Percentiles rank a stretch among this genome's conserved stretches.
phyloP scores from a whole-genome alignment of 2,329 filamentous ascomycete genomes.

The Botrytis deweyae region DNA sequence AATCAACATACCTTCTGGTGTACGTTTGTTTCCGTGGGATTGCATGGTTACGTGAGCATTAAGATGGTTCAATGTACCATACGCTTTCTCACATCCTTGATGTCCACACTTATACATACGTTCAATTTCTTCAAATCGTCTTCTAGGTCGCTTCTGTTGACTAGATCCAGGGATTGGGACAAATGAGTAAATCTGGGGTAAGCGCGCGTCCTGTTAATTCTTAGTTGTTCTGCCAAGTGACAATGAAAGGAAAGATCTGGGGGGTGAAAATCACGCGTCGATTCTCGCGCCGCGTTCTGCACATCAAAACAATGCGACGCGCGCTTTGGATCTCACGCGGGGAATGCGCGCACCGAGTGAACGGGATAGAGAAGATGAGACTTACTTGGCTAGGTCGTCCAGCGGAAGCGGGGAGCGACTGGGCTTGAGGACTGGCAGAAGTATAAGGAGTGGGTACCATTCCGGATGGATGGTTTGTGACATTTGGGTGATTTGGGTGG shows the following conservation, averaged over 20 bases:
- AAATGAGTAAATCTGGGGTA: slow-evolving; percentile 91
- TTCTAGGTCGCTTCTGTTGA: slow-evolving; percentile 91
- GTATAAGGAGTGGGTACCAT: not conserved
- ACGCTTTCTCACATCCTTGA: slow-evolving; percentile 98
- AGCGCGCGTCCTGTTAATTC: slow-evolving; percentile 43
- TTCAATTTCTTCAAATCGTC: slow-evolving; percentile 97
- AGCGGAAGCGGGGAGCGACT: not conserved
- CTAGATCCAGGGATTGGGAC: slow-evolving; percentile 95
- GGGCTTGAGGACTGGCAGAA: not conserved
- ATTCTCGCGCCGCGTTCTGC: slow-evolving; percentile 24
- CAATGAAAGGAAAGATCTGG: slow-evolving; percentile 23
- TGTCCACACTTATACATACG: slow-evolving; percentile 99
- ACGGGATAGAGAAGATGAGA: not conserved
- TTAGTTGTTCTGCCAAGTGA: slow-evolving; percentile 6
- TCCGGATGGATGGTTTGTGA: not conserved
- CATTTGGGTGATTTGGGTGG: slow-evolving; percentile 43
- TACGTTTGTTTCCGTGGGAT: slow-evolving; percentile 89
- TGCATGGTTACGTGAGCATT: slow-evolving; percentile 99
- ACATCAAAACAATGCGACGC: not conserved
- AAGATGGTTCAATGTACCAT: slow-evolving; percentile 93
- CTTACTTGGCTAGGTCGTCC: slow-evolving; percentile 2
- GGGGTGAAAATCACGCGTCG: not conserved
- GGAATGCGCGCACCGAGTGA: not conserved
- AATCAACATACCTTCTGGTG: slow-evolving; percentile 80
- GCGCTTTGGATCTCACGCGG: not conserved